A percentile compares a stretch with the other conserved stretches of the same genome.
Conservation (phyloP, 495 filamentous ascomycete genomes). For the Lepidopterella palustris region DNA sequence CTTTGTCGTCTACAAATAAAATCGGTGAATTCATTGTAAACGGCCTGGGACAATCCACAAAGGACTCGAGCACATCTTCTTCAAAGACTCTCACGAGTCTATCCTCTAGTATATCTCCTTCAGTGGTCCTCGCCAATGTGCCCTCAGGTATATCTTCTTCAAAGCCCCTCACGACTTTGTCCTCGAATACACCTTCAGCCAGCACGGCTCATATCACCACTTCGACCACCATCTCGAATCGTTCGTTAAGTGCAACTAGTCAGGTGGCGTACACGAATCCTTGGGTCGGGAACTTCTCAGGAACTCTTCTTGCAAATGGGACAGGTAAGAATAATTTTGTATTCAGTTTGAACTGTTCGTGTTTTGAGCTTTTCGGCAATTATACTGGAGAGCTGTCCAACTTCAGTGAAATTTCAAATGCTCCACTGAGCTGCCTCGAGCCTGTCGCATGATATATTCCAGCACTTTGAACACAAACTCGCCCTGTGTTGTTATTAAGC, state of each 20-base stretch:
- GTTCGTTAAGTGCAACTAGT: neutral
- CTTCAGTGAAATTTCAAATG: too few species aligned
- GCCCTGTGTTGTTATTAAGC: too few species aligned
- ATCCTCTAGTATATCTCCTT: too few species aligned
- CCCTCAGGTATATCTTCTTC: too few species aligned
- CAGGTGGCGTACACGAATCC: slow-evolving; percentile 10
- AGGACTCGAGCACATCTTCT: too few species aligned
- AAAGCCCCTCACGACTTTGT: neutral
- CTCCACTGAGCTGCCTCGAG: too few species aligned
- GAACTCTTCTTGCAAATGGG: slow-evolving; percentile 4
- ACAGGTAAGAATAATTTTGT: neutral
- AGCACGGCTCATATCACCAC: neutral
- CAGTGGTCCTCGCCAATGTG: neutral
- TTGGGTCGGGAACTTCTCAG: slow-evolving; percentile 15
- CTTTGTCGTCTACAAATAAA: neutral
- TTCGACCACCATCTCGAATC: neutral
- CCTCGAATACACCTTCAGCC: neutral
- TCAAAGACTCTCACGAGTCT: neutral
- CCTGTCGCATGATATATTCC: too few species aligned
- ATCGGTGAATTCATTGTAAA: neutral
- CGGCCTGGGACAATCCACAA: neutral
- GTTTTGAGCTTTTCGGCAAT: too few species aligned
- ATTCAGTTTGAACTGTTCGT: too few species aligned
- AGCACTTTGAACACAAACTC: too few species aligned
- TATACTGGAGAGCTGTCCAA: too few species aligned